These are phyloP conservation scores for Silybum marianum DNA, from an alignment of 129 eudicot genomes.

Conservation along the genomic window DNA sequence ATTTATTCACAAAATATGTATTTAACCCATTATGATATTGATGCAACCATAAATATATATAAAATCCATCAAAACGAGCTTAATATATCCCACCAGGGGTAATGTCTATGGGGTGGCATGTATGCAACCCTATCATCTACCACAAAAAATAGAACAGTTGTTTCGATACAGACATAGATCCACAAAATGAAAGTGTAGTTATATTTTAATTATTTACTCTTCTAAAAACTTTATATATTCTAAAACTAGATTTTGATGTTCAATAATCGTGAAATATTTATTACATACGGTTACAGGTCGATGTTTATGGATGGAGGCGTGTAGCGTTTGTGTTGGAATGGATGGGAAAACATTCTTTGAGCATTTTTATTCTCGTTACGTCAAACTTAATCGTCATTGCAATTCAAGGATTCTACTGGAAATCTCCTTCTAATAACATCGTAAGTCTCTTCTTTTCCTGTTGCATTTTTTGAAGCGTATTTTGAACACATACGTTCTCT, in stretches of 20 bases:
- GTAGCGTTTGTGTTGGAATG: conserved; percentile 57
- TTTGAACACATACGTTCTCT: not conserved
- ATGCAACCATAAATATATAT: not conserved
- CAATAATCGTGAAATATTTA: not conserved
- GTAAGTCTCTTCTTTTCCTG: conserved; percentile 42
- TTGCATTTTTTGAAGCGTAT: not conserved
- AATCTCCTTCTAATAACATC: conserved; percentile 59
- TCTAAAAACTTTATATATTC: not conserved
- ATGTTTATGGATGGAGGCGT: conserved; percentile 61
- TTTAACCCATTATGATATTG: not conserved
- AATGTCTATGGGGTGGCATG: not conserved
- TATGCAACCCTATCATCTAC: not conserved
- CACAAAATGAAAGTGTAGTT: not conserved
- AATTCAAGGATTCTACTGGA: conserved; percentile 75
- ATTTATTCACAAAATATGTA: not conserved
- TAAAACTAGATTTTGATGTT: too few relatives aligned
- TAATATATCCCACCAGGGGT: not conserved
- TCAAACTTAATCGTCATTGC: conserved; percentile 67
- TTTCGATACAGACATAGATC: not conserved
- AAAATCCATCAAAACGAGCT: not conserved
- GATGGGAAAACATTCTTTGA: conserved; percentile 80
- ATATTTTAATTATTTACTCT: conserved; percentile 15
- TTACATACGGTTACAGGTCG: conserved; percentile 50
- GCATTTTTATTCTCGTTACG: conserved; percentile 62
- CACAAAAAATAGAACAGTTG: not conserved